Percentiles rank a stretch among this genome's conserved stretches.
Conservation (phyloP, 1,284 basidiomycete species). For the Sporisorium sorghi region DNA sequence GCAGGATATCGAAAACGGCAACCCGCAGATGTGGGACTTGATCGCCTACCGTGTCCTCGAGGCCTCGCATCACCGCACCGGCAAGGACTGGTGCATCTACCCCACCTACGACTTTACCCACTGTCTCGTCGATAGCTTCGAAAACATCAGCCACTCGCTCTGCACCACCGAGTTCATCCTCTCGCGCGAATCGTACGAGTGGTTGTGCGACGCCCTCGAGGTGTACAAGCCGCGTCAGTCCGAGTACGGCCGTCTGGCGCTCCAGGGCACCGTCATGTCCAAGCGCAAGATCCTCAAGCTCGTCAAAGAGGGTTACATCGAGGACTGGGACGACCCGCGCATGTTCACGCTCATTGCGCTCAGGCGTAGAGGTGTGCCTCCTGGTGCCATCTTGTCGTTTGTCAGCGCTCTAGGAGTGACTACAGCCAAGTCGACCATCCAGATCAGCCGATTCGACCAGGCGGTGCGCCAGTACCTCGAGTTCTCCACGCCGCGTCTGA, state of each 20-base stretch:
- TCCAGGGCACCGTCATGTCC: conserved; percentile 96
- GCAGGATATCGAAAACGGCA: conserved; percentile 85
- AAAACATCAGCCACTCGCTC: conserved; percentile 98
- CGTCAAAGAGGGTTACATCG: conserved; percentile 85
- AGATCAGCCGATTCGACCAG: conserved; percentile 90
- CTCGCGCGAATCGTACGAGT: conserved; percentile 98
- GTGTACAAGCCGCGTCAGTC: conserved; percentile 99
- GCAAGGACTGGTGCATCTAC: conserved; percentile 85
- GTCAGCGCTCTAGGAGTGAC: conserved; percentile 94
- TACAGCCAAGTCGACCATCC: conserved; percentile 82
- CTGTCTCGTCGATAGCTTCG: conserved; percentile 97
- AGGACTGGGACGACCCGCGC: conserved; percentile 98
- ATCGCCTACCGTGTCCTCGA: conserved; percentile 94
- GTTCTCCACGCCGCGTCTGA: conserved; percentile 84
- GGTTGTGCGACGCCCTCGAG: conserved; percentile 95
- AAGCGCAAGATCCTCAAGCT: conserved; percentile 95
- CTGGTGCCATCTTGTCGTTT: conserved; percentile 92
- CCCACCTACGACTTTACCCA: conserved; percentile 99
- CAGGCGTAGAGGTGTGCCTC: conserved; percentile 91
- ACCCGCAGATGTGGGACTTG: conserved; percentile 99
- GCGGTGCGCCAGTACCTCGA: conserved; percentile 90
- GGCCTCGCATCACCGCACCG: conserved; percentile 91
- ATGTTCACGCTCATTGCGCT: conserved; percentile 96
- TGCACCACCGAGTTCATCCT: conserved; percentile 97
- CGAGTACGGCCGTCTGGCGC: conserved; percentile 91